Percentiles rank a stretch among this genome's conserved stretches.
phyloP scores from a whole-genome alignment of 805 yeast species.

The Cyberlindnera maclurae region DNA sequence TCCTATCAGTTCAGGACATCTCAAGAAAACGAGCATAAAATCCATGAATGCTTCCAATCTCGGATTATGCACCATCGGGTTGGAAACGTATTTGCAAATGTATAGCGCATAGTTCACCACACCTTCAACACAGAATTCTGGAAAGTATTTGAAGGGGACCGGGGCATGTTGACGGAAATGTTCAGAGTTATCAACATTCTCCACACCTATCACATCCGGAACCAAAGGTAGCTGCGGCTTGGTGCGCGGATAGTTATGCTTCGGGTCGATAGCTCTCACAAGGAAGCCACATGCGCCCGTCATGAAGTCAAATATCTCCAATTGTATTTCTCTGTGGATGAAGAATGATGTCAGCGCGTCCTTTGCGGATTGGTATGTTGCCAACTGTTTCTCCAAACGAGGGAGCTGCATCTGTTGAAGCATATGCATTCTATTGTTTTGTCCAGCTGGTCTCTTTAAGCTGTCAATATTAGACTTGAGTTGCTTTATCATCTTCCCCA shows the following conservation, averaged over 20 bases:
- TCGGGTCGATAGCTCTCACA: conserved; percentile 66
- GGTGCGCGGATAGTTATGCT: conserved; percentile 50
- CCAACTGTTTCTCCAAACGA: conserved; percentile 37
- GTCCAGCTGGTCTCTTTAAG: conserved; percentile 10
- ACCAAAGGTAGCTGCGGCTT: conserved; percentile 50
- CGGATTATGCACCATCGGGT: conserved; percentile 48
- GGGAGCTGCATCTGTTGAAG: conserved; percentile 37
- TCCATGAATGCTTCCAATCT: conserved; percentile 57
- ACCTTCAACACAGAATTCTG: conserved; percentile 83
- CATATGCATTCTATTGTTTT: conserved; percentile 24
- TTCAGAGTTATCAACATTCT: conserved; percentile 71
- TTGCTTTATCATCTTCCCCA: conserved; percentile 43
- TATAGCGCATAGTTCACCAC: conserved; percentile 64
- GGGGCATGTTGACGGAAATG: conserved; percentile 61
- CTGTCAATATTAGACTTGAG: conserved; percentile 33
- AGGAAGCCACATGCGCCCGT: conserved; percentile 71
- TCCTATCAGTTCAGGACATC: conserved; percentile 79
- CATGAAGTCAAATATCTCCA: conserved; percentile 68
- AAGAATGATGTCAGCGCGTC: conserved; percentile 61
- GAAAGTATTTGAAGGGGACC: conserved; percentile 70
- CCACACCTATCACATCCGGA: conserved; percentile 52
- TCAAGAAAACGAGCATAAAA: conserved; percentile 63
- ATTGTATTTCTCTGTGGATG: conserved; percentile 46
- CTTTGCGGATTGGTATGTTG: conserved; percentile 35
- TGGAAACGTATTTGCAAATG: conserved; percentile 46